These are phyloP conservation scores for Heliamphora exappendiculata DNA, from an alignment of 148 eudicot genomes.

Conservation along the genomic window DNA sequence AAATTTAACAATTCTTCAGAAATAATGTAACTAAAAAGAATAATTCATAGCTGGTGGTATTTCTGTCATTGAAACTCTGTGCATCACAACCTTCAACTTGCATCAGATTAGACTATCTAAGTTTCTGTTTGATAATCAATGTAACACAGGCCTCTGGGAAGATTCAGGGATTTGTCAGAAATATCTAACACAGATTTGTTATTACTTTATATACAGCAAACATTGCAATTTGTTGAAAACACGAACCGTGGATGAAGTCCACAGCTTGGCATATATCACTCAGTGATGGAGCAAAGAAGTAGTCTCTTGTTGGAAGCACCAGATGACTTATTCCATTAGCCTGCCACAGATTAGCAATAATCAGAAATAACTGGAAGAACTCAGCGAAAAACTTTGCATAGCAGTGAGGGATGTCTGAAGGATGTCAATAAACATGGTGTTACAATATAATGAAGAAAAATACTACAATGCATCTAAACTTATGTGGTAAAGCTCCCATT, in stretches of 20 bases:
- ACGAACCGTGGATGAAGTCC: constrained; percentile 74
- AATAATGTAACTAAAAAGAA: neutral
- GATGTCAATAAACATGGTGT: neutral
- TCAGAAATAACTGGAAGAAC: neutral
- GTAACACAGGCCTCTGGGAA: neutral
- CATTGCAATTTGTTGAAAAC: neutral
- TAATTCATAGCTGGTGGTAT: neutral
- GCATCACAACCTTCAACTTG: neutral
- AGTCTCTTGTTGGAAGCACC: constrained; percentile 92
- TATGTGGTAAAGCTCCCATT: neutral
- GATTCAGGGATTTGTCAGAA: neutral
- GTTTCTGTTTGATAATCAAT: neutral
- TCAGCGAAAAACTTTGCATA: neutral
- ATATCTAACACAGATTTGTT: neutral
- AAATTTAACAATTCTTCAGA: neutral
- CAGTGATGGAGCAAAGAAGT: constrained; percentile 80
- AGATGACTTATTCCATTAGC: constrained; percentile 78
- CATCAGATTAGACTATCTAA: neutral
- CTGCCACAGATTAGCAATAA: constrained; percentile 28
- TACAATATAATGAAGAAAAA: neutral
- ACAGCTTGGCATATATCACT: constrained; percentile 68
- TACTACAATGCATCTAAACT: neutral
- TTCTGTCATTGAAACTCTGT: neutral
- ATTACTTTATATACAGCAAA: neutral
- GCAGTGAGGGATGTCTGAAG: neutral